A percentile compares a stretch with the other conserved stretches of the same genome.
These are phyloP conservation scores for Umbelopsis isabellina DNA, from an alignment of 192 early-diverging fungal species.

Conservation along the genomic window DNA sequence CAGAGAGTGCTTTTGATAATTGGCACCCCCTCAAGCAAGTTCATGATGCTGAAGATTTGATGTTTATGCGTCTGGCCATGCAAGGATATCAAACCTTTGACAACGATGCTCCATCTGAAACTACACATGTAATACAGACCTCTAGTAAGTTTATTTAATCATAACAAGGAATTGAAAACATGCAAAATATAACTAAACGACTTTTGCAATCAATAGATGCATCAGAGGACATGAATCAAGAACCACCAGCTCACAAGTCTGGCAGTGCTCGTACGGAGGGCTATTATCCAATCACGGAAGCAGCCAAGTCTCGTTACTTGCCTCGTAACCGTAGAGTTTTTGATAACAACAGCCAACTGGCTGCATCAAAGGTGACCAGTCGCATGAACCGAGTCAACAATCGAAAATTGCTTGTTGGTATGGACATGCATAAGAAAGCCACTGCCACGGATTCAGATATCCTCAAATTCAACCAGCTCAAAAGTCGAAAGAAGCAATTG, in stretches of 20 bases:
- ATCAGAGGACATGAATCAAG: background rate
- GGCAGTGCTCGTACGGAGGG: constrained; percentile 87
- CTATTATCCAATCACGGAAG: constrained; percentile 68
- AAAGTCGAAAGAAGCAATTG: constrained; percentile 87
- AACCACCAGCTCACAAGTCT: constrained; percentile 2
- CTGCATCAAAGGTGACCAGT: constrained; percentile 52
- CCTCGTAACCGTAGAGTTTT: constrained; percentile 46
- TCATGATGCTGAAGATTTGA: constrained; percentile 48
- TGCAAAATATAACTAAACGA: too few relatives aligned
- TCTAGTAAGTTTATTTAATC: constrained; percentile 3
- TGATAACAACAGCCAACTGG: constrained; percentile 36
- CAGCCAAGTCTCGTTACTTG: constrained; percentile 69
- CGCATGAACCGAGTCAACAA: constrained; percentile 74
- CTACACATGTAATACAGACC: constrained; percentile 1
- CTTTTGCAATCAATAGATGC: constrained; percentile 15
- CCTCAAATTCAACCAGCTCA: constrained; percentile 91
- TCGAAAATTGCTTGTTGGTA: constrained; percentile 56
- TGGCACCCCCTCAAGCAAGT: constrained; percentile 39
- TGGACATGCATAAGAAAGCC: constrained; percentile 60
- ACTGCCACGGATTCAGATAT: constrained; percentile 64
- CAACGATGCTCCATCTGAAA: constrained; percentile 31
- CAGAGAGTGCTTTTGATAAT: constrained; percentile 15
- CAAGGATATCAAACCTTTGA: constrained; percentile 41
- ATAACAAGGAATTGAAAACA: background rate
- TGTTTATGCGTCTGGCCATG: constrained; percentile 49